A percentile compares a stretch with the other conserved stretches of the same genome.
These are phyloP conservation scores for Leccinum pachyderme DNA, from an alignment of 1,284 basidiomycete genomes.

Conservation along the genomic window DNA sequence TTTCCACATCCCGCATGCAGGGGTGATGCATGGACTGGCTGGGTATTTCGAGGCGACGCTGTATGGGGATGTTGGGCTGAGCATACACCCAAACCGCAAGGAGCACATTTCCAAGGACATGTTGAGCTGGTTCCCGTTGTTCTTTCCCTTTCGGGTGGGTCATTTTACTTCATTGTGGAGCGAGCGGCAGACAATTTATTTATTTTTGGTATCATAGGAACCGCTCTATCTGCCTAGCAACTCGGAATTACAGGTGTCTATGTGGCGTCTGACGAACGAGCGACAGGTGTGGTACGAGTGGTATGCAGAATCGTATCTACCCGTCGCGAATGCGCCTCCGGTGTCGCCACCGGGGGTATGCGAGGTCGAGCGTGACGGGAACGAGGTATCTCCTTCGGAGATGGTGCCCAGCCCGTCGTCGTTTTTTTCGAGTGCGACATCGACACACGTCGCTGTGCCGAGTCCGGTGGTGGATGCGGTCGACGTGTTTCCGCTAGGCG, in stretches of 20 bases:
- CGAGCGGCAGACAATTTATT: background rate
- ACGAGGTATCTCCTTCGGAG: constrained; percentile 2
- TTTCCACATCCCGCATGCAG: constrained; percentile 94
- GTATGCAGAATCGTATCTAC: constrained; percentile 90
- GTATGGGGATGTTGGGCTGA: constrained; percentile 86
- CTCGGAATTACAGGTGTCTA: constrained; percentile 88
- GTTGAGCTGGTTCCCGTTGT: constrained; percentile 99
- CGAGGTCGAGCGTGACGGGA: background rate
- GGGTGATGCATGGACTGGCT: constrained; percentile 93
- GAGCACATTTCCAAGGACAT: constrained; percentile 87
- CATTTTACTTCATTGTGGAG: background rate
- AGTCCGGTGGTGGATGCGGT: constrained; percentile 65
- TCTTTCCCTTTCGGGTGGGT: constrained; percentile 86
- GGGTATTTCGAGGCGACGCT: constrained; percentile 97
- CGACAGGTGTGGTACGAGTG: constrained; percentile 98
- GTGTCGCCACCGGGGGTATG: constrained; percentile 1
- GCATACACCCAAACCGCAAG: constrained; percentile 90
- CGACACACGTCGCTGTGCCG: constrained; percentile 48
- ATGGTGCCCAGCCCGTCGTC: constrained; percentile 22
- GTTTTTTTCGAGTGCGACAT: constrained; percentile 26
- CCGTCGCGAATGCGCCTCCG: constrained; percentile 40
- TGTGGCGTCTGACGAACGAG: constrained; percentile 91
- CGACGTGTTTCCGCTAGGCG: constrained; percentile 39
- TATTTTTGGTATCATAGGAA: constrained; percentile 49
- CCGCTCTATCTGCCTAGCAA: constrained; percentile 92